Evolutionary conservation across 768 basidiomycete species (phyloP).

Genomic region (Mycena filopes): DNA sequence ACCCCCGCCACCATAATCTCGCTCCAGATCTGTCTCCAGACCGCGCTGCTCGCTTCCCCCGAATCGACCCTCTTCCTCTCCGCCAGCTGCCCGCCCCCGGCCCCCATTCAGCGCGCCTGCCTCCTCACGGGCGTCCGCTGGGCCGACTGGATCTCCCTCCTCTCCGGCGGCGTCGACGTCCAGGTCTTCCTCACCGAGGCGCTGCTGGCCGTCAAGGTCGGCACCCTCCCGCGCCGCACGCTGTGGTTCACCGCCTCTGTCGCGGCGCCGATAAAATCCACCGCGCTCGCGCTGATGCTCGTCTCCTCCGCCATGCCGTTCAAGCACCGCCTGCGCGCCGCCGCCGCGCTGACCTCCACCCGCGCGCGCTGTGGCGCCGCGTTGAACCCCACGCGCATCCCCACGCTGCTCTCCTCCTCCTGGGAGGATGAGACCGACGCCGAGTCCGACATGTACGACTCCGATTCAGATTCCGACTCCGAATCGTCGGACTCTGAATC

Average conservation of each 20-base stretch:
- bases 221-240: not conserved
- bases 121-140: constrained; percentile 18
- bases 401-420: too few species aligned
- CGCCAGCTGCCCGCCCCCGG: constrained; percentile 11
- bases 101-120: constrained; percentile 12
- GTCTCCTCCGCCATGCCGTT: not conserved
- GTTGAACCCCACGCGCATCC: too few species aligned
- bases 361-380: too few species aligned
- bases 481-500: too few species aligned
- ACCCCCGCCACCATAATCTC: constrained; percentile 10
- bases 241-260: constrained; percentile 5
- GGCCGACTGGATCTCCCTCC: constrained; percentile 21
- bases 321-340: not conserved
- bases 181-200: not conserved
- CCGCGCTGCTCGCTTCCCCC: not conserved
- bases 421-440: too few species aligned
- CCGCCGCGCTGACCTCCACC: too few species aligned
- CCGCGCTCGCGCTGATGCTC: not conserved
- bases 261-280: not conserved
- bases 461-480: too few species aligned
- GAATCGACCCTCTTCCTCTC: constrained; percentile 9
- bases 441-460: too few species aligned
- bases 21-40: constrained; percentile 16
- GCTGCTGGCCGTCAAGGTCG: constrained; percentile 3
- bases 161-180: constrained; percentile 14